Percentiles rank a stretch among this genome's conserved stretches.
Evolutionary conservation across 306 rosid genomes (phyloP).

Genomic region (Dalbergia cultrata): DNA sequence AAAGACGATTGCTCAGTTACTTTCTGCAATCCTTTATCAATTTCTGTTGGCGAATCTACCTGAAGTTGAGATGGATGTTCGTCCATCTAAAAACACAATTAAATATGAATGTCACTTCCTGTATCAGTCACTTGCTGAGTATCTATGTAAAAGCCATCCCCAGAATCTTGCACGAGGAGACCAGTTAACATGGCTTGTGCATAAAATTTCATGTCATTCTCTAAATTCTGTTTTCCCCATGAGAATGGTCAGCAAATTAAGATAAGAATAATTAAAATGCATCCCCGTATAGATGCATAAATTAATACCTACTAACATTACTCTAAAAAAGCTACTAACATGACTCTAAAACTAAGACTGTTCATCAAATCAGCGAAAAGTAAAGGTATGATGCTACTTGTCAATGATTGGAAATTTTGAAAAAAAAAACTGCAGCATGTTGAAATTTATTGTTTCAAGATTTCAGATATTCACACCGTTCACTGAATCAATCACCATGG

Average conservation of each 20-base stretch:
- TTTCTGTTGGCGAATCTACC: slow-evolving; percentile 53
- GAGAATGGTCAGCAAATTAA: slow-evolving; percentile 30
- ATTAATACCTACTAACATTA: not conserved
- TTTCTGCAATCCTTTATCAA: slow-evolving; percentile 58
- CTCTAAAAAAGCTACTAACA: slow-evolving; percentile 10
- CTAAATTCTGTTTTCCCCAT: slow-evolving; percentile 1
- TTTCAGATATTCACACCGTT: slow-evolving; percentile 1
- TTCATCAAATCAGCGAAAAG: slow-evolving; percentile 12
- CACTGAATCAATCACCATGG: not conserved
- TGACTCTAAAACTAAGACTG: slow-evolving; percentile 6
- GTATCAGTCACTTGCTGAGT: slow-evolving; percentile 30
- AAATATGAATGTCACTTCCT: slow-evolving; percentile 39
- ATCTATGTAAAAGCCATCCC: slow-evolving; percentile 33
- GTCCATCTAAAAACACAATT: slow-evolving; percentile 70
- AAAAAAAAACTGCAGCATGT: slow-evolving; percentile 1
- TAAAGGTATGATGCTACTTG: not conserved
- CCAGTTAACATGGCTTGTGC: slow-evolving; percentile 21
- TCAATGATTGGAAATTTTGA: not conserved
- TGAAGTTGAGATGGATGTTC: slow-evolving; percentile 60
- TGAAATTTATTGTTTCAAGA: slow-evolving; percentile 15
- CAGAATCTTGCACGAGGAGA: slow-evolving; percentile 10
- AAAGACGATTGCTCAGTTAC: slow-evolving; percentile 52
- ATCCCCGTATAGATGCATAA: slow-evolving; percentile 21
- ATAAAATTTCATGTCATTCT: slow-evolving; percentile 29
- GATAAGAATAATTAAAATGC: slow-evolving; percentile 23